phyloP scores from a whole-genome alignment of 257 asterid genomes.

The Primulina eburnea region DNA sequence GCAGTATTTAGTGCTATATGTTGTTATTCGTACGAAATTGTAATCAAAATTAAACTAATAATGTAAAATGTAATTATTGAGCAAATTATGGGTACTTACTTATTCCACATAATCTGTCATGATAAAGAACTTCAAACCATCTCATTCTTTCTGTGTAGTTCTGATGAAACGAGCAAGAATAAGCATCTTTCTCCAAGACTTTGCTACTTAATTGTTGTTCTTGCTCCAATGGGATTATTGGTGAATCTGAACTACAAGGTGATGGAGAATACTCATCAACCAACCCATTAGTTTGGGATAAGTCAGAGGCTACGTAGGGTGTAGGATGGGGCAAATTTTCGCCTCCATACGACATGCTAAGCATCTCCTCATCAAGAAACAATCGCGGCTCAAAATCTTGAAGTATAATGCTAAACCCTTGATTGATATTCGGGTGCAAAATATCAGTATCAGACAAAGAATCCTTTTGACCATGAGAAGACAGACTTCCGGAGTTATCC shows the following conservation, averaged over 20 bases:
- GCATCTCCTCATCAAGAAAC: slow-evolving; percentile 3
- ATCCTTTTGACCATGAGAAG: background rate
- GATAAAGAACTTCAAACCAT: slow-evolving; percentile 52
- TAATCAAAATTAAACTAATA: too few species aligned
- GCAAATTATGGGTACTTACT: slow-evolving; percentile 18
- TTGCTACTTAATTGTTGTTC: background rate
- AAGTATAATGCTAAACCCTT: too few species aligned
- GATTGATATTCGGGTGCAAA: background rate
- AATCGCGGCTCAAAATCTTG: background rate
- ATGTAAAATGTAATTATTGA: too few species aligned
- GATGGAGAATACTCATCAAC: slow-evolving; percentile 13
- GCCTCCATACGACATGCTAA: background rate
- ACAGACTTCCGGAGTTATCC: background rate
- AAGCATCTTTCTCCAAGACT: slow-evolving; percentile 21
- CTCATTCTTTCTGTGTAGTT: slow-evolving; percentile 47
- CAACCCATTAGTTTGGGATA: too few species aligned
- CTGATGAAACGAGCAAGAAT: slow-evolving; percentile 35
- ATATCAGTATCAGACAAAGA: background rate
- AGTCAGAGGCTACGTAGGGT: too few species aligned
- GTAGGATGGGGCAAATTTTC: background rate
- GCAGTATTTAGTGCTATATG: too few species aligned
- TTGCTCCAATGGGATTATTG: slow-evolving; percentile 3
- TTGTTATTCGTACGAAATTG: too few species aligned
- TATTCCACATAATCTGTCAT: slow-evolving; percentile 47
- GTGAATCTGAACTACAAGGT: background rate